These are phyloP conservation scores for Acrodontium crateriforme DNA, from an alignment of 2,329 filamentous ascomycete genomes.

Conservation along the genomic window DNA sequence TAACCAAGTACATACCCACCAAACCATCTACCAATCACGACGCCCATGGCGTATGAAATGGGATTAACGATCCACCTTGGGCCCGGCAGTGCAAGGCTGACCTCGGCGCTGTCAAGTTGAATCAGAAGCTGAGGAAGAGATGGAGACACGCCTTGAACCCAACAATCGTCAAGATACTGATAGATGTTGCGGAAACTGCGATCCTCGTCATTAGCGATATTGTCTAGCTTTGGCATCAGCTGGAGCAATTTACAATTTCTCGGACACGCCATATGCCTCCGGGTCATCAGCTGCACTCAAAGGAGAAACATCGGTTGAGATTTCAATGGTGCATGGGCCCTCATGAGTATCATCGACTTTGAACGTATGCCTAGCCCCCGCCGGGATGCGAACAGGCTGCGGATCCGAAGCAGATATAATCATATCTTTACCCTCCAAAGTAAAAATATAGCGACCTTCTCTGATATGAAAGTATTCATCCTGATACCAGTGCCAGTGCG, in stretches of 20 bases:
- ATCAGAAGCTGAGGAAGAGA: slow-evolving; percentile 16
- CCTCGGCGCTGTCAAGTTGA: slow-evolving; percentile 16
- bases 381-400: slow-evolving; percentile 13
- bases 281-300: slow-evolving; percentile 4
- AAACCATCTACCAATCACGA: slow-evolving; percentile 15
- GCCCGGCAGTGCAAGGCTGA: slow-evolving; percentile 16
- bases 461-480: slow-evolving; percentile 16
- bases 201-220: too few relatives aligned
- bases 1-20: slow-evolving; percentile 11
- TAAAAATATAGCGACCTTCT: slow-evolving; percentile 18
- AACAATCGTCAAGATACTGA: slow-evolving; percentile 19
- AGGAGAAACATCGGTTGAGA: slow-evolving; percentile 10
- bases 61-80: slow-evolving; percentile 13
- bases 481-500: slow-evolving; percentile 18
- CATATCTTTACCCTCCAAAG: slow-evolving; percentile 13
- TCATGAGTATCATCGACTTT: slow-evolving; percentile 13
- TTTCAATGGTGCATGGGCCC: slow-evolving; percentile 15
- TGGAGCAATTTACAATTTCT: slow-evolving; percentile 9
- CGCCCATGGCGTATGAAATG: slow-evolving; percentile 13
- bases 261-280: slow-evolving; percentile 11
- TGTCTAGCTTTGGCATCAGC: not conserved
- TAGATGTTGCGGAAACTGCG: slow-evolving; percentile 16
- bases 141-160: slow-evolving; percentile 10
- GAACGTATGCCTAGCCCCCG: slow-evolving; percentile 15
- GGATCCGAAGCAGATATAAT: slow-evolving; percentile 12